Percentiles rank a stretch among this genome's conserved stretches.
Conservation (phyloP, 73 alveolate genomes). For the Chromera velia region DNA sequence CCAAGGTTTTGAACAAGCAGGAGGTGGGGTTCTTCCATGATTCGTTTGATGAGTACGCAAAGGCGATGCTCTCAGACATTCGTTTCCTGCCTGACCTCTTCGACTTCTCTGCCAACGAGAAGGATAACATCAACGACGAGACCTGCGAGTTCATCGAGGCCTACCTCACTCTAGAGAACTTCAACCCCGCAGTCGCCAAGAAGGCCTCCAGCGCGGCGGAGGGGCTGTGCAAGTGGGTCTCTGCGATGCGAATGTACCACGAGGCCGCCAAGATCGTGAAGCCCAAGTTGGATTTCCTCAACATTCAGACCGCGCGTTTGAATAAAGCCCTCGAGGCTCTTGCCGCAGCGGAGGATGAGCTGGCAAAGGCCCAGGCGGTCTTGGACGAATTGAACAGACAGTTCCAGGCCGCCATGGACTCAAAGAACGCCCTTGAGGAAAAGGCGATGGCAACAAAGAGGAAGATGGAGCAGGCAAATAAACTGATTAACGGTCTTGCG, state of each 20-base stretch:
- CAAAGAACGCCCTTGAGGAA: constrained; percentile 84
- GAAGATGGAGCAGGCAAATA: constrained; percentile 93
- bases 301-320: constrained; percentile 67
- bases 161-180: constrained; percentile 61
- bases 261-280: constrained; percentile 89
- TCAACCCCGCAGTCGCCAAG: constrained; percentile 75
- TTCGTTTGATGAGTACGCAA: constrained; percentile 82
- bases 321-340: constrained; percentile 80
- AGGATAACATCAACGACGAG: constrained; percentile 95
- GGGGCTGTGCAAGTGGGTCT: constrained; percentile 88
- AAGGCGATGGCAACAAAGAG: constrained; percentile 74
- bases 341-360: constrained; percentile 87
- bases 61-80: constrained; percentile 45
- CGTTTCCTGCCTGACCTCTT: constrained; percentile 67
- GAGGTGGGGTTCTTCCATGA: constrained; percentile 68
- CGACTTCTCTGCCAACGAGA: constrained; percentile 76
- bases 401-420: constrained; percentile 82
- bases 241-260: constrained; percentile 88
- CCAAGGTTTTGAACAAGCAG: constrained; percentile 51
- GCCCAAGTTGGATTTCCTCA: constrained; percentile 79
- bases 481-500: constrained; percentile 83
- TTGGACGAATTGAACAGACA: constrained; percentile 80
- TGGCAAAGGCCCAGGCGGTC: constrained; percentile 72
- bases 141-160: constrained; percentile 95
- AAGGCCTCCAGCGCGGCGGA: constrained; percentile 86